A percentile compares a stretch with the other conserved stretches of the same genome.
Conservation (phyloP, 257 asterid species). For the Solanum etuberosum region DNA sequence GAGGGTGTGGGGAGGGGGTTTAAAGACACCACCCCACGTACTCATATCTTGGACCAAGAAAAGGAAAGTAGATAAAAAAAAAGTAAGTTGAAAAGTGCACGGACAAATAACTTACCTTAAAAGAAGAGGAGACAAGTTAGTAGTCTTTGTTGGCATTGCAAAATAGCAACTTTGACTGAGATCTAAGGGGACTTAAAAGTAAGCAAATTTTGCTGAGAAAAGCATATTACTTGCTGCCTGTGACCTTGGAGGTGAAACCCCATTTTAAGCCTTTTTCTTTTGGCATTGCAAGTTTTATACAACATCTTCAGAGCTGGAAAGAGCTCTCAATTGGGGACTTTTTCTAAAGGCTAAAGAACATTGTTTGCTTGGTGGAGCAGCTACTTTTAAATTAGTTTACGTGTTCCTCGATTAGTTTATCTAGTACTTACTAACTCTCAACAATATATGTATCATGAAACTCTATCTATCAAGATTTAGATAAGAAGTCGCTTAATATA, state of each 20-base stretch:
- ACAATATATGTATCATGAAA: not conserved
- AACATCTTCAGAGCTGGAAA: not conserved
- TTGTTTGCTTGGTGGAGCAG: not conserved
- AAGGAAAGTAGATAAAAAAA: not conserved
- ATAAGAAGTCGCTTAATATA: not conserved
- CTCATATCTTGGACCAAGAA: not conserved
- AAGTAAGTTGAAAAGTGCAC: not conserved
- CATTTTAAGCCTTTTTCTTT: not conserved
- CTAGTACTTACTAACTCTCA: not conserved
- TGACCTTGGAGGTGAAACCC: not conserved
- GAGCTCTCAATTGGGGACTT: not conserved
- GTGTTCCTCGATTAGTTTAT: not conserved
- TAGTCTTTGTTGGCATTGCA: slow-evolving; percentile 1
- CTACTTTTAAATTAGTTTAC: not conserved
- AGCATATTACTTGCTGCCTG: not conserved
- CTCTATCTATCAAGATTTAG: not conserved
- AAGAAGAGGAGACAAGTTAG: slow-evolving; percentile 1
- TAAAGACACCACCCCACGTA: not conserved
- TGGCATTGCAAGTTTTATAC: not conserved
- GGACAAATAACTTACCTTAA: slow-evolving; percentile 6
- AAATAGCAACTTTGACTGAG: slow-evolving; percentile 11
- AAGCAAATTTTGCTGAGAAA: not conserved
- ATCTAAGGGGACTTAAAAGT: not conserved
- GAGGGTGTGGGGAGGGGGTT: not conserved
- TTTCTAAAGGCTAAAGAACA: not conserved